These are phyloP conservation scores for Glomus cerebriforme DNA, from an alignment of 192 early-diverging fungal genomes.

Conservation along the genomic window DNA sequence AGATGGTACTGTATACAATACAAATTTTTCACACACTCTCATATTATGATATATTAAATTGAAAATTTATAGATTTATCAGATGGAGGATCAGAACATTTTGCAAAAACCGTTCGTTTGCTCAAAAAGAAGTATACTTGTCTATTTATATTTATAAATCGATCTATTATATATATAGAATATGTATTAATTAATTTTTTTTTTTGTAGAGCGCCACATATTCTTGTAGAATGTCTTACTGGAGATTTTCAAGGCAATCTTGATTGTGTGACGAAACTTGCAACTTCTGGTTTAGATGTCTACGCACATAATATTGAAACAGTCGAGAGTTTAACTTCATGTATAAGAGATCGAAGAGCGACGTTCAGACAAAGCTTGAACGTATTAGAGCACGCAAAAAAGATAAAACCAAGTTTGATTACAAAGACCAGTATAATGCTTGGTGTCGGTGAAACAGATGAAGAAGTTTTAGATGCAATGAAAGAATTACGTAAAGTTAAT, in stretches of 20 bases:
- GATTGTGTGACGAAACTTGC: slow-evolving; percentile 82
- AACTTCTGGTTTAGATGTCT: slow-evolving; percentile 90
- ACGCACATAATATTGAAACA: slow-evolving; percentile 98
- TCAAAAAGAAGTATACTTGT: slow-evolving; percentile 78
- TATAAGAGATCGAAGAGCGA: slow-evolving; percentile 91
- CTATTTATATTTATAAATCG: not conserved
- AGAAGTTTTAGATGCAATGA: slow-evolving; percentile 86
- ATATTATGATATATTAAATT: not conserved
- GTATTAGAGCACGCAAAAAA: slow-evolving; percentile 89
- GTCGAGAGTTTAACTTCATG: slow-evolving; percentile 86
- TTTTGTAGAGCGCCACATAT: slow-evolving; percentile 78
- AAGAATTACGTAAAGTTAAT: slow-evolving; percentile 75
- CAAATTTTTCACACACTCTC: not conserved
- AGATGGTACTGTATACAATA: slow-evolving; percentile 63
- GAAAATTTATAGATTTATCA: slow-evolving; percentile 63
- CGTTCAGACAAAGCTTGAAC: slow-evolving; percentile 87
- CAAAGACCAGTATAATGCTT: slow-evolving; percentile 98
- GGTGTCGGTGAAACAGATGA: slow-evolving; percentile 95
- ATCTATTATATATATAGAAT: not conserved
- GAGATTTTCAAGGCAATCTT: slow-evolving; percentile 86
- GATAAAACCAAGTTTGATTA: slow-evolving; percentile 76
- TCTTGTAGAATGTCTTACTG: slow-evolving; percentile 94
- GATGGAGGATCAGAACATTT: slow-evolving; percentile 95
- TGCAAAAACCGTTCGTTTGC: slow-evolving; percentile 84
- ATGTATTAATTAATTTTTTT: not conserved